A percentile compares a stretch with the other conserved stretches of the same genome.
Evolutionary conservation across 805 yeast genomes (phyloP).

Genomic region (Ogataea parapolymorpha): DNA sequence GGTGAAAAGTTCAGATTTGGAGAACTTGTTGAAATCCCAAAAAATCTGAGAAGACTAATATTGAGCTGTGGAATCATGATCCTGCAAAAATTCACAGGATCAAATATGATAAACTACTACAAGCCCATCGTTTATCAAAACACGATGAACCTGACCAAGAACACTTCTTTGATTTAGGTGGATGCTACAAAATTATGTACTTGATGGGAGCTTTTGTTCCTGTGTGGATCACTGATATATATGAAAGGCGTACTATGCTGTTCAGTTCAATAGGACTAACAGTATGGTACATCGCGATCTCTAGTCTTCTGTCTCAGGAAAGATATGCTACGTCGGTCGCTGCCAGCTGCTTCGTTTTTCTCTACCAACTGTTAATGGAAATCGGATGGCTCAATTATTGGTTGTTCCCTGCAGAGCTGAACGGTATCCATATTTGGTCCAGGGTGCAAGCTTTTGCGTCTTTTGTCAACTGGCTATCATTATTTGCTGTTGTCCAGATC

Average conservation of each 20-base stretch:
- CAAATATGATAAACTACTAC: conserved; percentile 66
- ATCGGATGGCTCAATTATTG: conserved; percentile 42
- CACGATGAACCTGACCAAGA: conserved; percentile 45
- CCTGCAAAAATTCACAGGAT: conserved; percentile 67
- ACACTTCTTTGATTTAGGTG: conserved; percentile 57
- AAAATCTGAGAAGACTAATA: conserved; percentile 49
- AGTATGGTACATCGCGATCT: conserved; percentile 34
- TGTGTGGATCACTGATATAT: conserved; percentile 50
- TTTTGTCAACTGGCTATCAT: conserved; percentile 64
- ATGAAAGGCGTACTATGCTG: conserved; percentile 60
- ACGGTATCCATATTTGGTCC: conserved; percentile 64
- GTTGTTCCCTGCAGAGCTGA: conserved; percentile 65
- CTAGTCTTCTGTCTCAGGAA: conserved; percentile 10
- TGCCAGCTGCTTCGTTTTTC: conserved; percentile 51
- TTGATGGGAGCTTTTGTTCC: conserved; percentile 58
- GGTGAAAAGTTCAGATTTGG: conserved; percentile 22
- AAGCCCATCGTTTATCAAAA: conserved; percentile 50
- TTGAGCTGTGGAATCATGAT: conserved; percentile 39
- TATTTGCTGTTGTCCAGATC: conserved; percentile 63
- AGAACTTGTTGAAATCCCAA: conserved; percentile 32
- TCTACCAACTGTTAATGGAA: conserved; percentile 43
- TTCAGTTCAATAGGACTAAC: conserved; percentile 44
- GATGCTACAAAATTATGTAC: conserved; percentile 57
- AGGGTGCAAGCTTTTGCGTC: conserved; percentile 58
- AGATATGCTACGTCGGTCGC: conserved; percentile 39